A percentile compares a stretch with the other conserved stretches of the same genome.
phyloP scores from a whole-genome alignment of 345 rosid species.

The Turnera subulata region DNA sequence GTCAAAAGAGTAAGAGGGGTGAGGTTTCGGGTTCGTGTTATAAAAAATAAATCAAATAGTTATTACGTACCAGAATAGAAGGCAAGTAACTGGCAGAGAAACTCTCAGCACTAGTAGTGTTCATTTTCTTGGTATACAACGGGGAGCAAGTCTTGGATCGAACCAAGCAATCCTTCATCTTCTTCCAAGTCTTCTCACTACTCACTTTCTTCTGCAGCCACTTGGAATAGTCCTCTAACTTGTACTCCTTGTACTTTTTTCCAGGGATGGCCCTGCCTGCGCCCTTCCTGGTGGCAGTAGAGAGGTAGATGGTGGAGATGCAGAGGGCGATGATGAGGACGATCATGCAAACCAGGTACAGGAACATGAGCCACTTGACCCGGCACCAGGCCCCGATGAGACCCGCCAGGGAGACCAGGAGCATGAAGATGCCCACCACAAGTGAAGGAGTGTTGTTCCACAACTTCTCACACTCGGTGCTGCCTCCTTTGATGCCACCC shows the following conservation, averaged over 20 bases:
- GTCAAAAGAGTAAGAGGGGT: no score
- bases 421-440: conserved; percentile 63
- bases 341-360: conserved; percentile 76
- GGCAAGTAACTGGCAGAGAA: conserved; percentile 34
- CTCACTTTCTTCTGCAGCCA: conserved; percentile 69
- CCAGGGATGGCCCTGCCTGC: conserved; percentile 54
- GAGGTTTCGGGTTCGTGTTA: no score
- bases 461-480: conserved; percentile 69
- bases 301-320: conserved; percentile 75
- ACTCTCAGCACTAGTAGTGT: conserved; percentile 5
- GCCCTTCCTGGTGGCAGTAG: conserved; percentile 72
- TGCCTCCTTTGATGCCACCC: conserved; percentile 53
- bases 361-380: conserved; percentile 71
- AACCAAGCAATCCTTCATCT: conserved; percentile 57
- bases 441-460: conserved; percentile 69
- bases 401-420: conserved; percentile 71
- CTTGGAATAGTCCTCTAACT: conserved; percentile 60
- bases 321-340: conserved; percentile 51
- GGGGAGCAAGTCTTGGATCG: conserved; percentile 41
- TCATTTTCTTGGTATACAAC: conserved; percentile 19
- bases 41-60: no score
- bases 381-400: conserved; percentile 84
- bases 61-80: conserved; percentile 46
- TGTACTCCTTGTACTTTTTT: conserved; percentile 73
- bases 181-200: conserved; percentile 53